Conservation (phyloP, 2,329 filamentous ascomycete genomes). For the Chrysoporthe austroafricana region DNA sequence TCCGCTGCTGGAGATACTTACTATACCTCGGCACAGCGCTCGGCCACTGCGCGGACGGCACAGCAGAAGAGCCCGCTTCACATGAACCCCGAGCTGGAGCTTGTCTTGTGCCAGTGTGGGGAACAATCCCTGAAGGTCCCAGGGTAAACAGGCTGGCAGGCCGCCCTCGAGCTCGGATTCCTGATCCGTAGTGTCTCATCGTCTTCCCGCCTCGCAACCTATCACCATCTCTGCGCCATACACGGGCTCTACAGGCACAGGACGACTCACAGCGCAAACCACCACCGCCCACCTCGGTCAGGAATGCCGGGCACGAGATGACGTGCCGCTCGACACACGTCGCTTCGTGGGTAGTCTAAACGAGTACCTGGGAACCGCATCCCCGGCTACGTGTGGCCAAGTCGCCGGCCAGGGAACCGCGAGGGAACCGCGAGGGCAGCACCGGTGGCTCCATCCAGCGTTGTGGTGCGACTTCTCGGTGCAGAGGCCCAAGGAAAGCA, state of each 20-base stretch:
- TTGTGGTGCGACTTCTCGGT: conserved; percentile 27
- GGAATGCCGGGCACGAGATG: conserved; percentile 28
- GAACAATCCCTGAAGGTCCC: conserved; percentile 5
- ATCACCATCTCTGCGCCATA: conserved; percentile 14
- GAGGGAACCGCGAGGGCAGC: conserved; percentile 20
- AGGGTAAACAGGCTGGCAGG: background rate
- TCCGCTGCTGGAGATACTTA: background rate
- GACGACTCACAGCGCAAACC: background rate
- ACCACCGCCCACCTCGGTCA: conserved; percentile 20
- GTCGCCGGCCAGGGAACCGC: conserved; percentile 5
- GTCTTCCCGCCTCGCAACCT: conserved; percentile 7
- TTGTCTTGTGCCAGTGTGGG: background rate
- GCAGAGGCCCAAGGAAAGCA: conserved; percentile 25
- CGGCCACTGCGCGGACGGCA: background rate
- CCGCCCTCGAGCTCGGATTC: background rate
- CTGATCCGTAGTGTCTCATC: conserved; percentile 24
- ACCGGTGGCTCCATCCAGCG: conserved; percentile 17
- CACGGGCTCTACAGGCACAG: background rate
- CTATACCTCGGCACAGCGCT: background rate
- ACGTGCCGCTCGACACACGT: conserved; percentile 26
- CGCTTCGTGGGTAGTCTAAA: conserved; percentile 12
- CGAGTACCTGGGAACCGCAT: conserved; percentile 13
- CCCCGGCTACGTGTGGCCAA: conserved; percentile 13
- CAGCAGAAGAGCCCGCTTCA: background rate
- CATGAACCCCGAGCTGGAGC: background rate